A percentile compares a stretch with the other conserved stretches of the same genome.
Evolutionary conservation across 1,139 yeast genomes (phyloP).

Genomic region (Kodamaea suecica): DNA sequence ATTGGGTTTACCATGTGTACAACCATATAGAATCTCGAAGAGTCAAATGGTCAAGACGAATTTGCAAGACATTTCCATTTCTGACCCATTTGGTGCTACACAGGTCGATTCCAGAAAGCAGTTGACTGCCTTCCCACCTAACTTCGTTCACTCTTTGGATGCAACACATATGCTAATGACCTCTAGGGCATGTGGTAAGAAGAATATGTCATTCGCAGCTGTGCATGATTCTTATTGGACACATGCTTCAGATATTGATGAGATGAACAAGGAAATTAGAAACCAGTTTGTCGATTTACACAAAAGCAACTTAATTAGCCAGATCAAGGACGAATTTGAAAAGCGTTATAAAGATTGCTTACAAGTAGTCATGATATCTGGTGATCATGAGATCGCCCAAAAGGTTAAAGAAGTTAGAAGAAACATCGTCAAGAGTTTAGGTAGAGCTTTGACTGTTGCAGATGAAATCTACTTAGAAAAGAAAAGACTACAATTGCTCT

Average conservation of each 20-base stretch:
- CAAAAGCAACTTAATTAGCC: constrained; percentile 64
- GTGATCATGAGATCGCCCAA: constrained; percentile 50
- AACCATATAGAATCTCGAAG: constrained; percentile 78
- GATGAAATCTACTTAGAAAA: constrained; percentile 77
- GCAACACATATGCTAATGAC: constrained; percentile 96
- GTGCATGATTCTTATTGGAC: constrained; percentile 99
- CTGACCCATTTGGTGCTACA: constrained; percentile 79
- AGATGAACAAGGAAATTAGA: constrained; percentile 71
- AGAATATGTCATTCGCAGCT: constrained; percentile 78
- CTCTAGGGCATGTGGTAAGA: constrained; percentile 72
- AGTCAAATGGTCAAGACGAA: constrained; percentile 69
- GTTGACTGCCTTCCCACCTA: constrained; percentile 92
- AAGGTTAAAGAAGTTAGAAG: constrained; percentile 51
- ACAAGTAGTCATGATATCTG: constrained; percentile 56
- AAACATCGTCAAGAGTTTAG: constrained; percentile 47
- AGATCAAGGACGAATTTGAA: constrained; percentile 75
- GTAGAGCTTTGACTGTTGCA: constrained; percentile 57
- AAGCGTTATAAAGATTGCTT: constrained; percentile 72
- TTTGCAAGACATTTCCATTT: constrained; percentile 75
- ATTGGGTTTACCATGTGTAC: constrained; percentile 88
- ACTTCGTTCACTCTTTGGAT: constrained; percentile 90
- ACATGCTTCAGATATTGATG: constrained; percentile 80
- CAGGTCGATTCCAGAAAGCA: constrained; percentile 89
- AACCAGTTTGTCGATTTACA: constrained; percentile 80
- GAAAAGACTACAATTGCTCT: constrained; percentile 54